phyloP scores from a whole-genome alignment of 495 filamentous ascomycete genomes.

The Aspergillus cavernicola region DNA sequence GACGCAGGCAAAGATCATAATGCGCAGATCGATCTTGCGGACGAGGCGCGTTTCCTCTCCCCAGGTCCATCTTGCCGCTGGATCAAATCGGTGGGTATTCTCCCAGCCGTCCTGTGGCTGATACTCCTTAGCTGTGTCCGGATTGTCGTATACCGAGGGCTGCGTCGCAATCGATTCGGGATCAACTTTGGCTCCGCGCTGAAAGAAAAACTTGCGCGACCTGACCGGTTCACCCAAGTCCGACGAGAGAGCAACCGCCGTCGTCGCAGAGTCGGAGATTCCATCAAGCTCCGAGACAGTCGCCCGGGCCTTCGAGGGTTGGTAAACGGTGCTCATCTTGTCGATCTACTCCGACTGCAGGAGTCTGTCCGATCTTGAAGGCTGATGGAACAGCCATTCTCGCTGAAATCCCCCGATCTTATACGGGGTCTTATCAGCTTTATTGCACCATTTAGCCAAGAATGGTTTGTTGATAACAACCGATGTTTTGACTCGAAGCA shows the following conservation, averaged over 20 bases:
- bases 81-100: slow-evolving; percentile 50
- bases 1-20: slow-evolving; percentile 61
- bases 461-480: slow-evolving; percentile 3
- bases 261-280: not conserved
- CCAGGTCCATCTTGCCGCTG: slow-evolving; percentile 45
- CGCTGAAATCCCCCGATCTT: not conserved
- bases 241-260: not conserved
- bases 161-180: slow-evolving; percentile 55
- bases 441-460: slow-evolving; percentile 8
- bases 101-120: slow-evolving; percentile 50
- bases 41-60: slow-evolving; percentile 36
- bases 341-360: not conserved
- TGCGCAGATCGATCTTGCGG: slow-evolving; percentile 36
- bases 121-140: slow-evolving; percentile 47
- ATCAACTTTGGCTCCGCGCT: slow-evolving; percentile 25
- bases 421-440: not conserved
- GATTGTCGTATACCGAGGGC: slow-evolving; percentile 50
- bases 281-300: slow-evolving; percentile 2
- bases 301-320: not conserved
- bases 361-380: not conserved
- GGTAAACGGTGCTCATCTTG: slow-evolving; percentile 10
- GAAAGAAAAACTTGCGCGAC: slow-evolving; percentile 28
- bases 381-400: not conserved
- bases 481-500: not conserved
- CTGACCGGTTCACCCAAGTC: slow-evolving; percentile 17